Conservation (phyloP, 1,284 basidiomycete species). For the Heterobasidion irregulare region DNA sequence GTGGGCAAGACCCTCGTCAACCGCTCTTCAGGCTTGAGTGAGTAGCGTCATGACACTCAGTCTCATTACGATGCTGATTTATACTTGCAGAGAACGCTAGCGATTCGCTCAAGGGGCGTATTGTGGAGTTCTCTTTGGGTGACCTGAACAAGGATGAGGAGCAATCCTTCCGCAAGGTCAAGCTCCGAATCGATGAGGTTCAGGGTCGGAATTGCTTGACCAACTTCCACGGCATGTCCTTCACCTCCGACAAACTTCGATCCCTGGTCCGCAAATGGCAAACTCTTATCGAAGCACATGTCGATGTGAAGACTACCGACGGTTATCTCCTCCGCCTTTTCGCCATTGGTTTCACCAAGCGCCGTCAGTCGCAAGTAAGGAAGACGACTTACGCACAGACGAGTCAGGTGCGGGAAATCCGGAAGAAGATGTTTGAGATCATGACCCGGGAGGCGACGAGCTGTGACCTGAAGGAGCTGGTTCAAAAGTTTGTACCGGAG, state of each 20-base stretch:
- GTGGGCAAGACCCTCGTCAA: conserved; percentile 99
- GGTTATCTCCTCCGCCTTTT: conserved; percentile 99
- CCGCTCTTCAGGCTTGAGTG: conserved; percentile 96
- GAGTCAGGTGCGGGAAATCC: conserved; percentile 93
- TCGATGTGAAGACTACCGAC: conserved; percentile 99
- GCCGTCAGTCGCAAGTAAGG: conserved; percentile 92
- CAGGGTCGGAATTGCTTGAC: conserved; percentile 99
- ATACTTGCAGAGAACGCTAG: conserved; percentile 83
- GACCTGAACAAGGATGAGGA: conserved; percentile 99
- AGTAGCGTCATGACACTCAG: conserved; percentile 25
- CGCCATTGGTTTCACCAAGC: conserved; percentile 98
- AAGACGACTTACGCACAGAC: conserved; percentile 99
- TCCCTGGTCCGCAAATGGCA: conserved; percentile 99
- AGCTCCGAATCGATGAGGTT: conserved; percentile 95
- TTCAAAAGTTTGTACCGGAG: conserved; percentile 99
- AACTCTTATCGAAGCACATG: conserved; percentile 96
- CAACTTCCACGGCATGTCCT: conserved; percentile 99
- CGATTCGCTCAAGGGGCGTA: conserved; percentile 96
- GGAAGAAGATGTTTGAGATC: conserved; percentile 99
- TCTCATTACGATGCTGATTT: neutral
- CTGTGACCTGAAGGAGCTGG: conserved; percentile 96
- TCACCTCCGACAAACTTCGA: conserved; percentile 99
- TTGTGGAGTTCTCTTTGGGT: conserved; percentile 93
- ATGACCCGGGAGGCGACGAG: conserved; percentile 94
- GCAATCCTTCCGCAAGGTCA: conserved; percentile 99